phyloP scores from a whole-genome alignment of 139 green algal genomes.

The Asterochloris erici region DNA sequence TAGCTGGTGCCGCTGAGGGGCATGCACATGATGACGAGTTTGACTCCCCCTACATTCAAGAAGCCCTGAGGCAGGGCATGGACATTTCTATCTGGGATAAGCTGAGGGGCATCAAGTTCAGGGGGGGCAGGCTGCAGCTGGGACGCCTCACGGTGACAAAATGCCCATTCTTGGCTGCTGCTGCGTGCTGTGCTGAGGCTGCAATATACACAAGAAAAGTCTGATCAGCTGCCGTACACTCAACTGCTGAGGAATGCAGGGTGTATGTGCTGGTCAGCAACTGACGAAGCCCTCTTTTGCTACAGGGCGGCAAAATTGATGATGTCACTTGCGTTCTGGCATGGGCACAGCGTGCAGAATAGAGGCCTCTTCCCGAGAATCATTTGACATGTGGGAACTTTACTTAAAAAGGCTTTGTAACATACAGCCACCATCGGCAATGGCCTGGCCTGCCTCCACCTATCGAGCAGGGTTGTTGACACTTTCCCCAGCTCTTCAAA shows the following conservation, averaged over 20 bases:
- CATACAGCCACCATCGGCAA: no score
- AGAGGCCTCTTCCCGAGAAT: no score
- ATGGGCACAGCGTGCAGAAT: not conserved
- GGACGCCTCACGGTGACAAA: slow-evolving; percentile 43
- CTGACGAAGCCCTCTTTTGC: not conserved
- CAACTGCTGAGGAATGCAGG: not conserved
- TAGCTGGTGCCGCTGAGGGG: slow-evolving; percentile 13
- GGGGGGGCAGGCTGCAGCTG: slow-evolving; percentile 58
- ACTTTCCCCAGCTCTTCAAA: no score
- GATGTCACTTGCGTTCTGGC: slow-evolving; percentile 56
- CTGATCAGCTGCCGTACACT: not conserved
- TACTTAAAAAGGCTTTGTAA: no score
- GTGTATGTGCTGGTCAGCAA: not conserved
- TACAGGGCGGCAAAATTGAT: slow-evolving; percentile 64
- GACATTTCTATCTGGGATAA: slow-evolving; percentile 83
- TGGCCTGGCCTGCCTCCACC: no score
- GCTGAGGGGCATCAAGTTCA: slow-evolving; percentile 43
- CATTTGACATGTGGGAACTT: no score
- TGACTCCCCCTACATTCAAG: slow-evolving; percentile 69
- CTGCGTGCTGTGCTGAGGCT: not conserved
- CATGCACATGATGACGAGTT: slow-evolving; percentile 49
- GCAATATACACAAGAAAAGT: not conserved
- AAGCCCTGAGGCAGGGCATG: slow-evolving; percentile 64
- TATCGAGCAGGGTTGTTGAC: no score
- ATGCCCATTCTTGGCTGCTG: not conserved